A percentile compares a stretch with the other conserved stretches of the same genome.
phyloP scores from a whole-genome alignment of 148 eudicot genomes.

The Chenopodium berlandieri region DNA sequence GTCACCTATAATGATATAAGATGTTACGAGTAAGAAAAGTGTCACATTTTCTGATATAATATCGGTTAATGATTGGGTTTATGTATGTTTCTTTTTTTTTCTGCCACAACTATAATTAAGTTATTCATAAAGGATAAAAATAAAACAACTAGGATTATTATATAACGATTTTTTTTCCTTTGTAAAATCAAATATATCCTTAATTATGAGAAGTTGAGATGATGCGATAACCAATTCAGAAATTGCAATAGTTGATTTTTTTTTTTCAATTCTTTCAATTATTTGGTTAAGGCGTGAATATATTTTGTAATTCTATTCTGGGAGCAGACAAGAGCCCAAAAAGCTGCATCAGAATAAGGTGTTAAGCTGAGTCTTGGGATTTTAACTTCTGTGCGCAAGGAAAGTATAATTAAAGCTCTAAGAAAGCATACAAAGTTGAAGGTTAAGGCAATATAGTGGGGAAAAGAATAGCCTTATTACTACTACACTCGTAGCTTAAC shows the following conservation, averaged over 20 bases:
- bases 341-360: slow-evolving; percentile 17
- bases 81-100: no score
- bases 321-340: slow-evolving; percentile 12
- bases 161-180: no score
- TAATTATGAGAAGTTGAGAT: neutral
- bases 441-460: slow-evolving; percentile 7
- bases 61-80: no score
- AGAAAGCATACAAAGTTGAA: slow-evolving; percentile 22
- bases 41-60: neutral
- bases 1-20: neutral
- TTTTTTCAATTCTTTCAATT: no score
- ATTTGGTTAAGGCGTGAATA: neutral
- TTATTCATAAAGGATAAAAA: no score
- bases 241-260: neutral
- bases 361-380: slow-evolving; percentile 20
- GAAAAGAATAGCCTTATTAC: slow-evolving; percentile 9
- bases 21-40: no score
- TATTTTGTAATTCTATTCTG: neutral
- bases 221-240: neutral
- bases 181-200: no score
- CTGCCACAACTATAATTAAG: no score
- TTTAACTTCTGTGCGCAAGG: slow-evolving; percentile 26
- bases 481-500: neutral
- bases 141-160: no score
- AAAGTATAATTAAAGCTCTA: slow-evolving; percentile 24